These are phyloP conservation scores for Backusella tuberculispora DNA, from an alignment of 192 early-diverging fungal species.

Conservation along the genomic window DNA sequence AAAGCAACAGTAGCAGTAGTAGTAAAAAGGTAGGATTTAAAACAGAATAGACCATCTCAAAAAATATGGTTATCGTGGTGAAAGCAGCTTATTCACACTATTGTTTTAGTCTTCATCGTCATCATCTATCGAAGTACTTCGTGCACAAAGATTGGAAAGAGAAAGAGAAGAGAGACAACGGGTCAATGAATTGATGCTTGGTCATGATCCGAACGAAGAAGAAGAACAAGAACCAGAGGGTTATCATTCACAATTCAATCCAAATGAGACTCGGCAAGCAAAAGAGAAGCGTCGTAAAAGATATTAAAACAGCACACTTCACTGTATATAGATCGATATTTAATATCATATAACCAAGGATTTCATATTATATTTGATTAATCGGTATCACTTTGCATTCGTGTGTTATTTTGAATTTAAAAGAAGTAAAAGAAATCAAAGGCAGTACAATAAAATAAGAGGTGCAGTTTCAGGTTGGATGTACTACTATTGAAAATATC, in stretches of 20 bases:
- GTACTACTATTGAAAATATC: no score
- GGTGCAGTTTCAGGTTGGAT: no score
- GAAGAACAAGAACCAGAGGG: constrained; percentile 7
- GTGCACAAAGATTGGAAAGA: constrained; percentile 48
- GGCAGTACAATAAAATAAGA: no score
- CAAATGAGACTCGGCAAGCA: constrained; percentile 51
- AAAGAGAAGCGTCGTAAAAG: constrained; percentile 26
- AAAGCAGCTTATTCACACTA: neutral
- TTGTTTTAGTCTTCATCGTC: constrained; percentile 17
- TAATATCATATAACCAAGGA: no score
- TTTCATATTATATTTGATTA: no score
- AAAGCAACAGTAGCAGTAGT: neutral
- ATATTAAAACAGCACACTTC: neutral
- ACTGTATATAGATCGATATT: no score
- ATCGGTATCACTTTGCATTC: no score
- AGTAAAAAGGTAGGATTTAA: neutral
- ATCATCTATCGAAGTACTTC: constrained; percentile 45
- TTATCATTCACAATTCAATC: constrained; percentile 63
- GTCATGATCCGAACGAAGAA: neutral
- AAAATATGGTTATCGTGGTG: no score
- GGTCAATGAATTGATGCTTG: constrained; percentile 6
- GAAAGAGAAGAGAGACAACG: constrained; percentile 46
- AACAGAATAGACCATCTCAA: neutral
- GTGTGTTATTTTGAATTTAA: no score
- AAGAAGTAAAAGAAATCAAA: no score